Percentiles rank a stretch among this genome's conserved stretches.
Conservation (phyloP, 1,284 basidiomycete genomes). For the Cryptococcus sp. region DNA sequence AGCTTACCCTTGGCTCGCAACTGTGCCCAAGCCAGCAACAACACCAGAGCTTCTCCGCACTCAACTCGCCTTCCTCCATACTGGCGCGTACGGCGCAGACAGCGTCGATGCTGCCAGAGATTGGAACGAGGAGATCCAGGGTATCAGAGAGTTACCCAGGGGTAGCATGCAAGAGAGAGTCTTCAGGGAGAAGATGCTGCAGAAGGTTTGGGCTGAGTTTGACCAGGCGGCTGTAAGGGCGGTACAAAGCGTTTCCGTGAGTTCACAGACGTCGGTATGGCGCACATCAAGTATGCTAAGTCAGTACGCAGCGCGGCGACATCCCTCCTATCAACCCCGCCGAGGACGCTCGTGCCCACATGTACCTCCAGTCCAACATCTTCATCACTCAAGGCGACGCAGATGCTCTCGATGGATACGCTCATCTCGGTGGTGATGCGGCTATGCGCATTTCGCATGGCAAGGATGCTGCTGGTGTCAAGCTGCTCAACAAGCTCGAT, state of each 20-base stretch:
- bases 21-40: constrained; percentile 46
- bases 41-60: constrained; percentile 58
- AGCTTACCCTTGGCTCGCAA: constrained; percentile 59
- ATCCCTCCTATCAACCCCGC: constrained; percentile 61
- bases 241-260: constrained; percentile 56
- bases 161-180: constrained; percentile 57
- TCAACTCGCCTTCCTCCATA: constrained; percentile 61
- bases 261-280: constrained; percentile 7
- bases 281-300: neutral
- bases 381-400: constrained; percentile 60
- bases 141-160: constrained; percentile 59
- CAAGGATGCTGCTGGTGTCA: constrained; percentile 61
- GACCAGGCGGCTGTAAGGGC: constrained; percentile 58
- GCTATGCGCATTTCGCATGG: constrained; percentile 60
- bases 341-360: constrained; percentile 58
- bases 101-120: constrained; percentile 59
- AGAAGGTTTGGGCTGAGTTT: constrained; percentile 60
- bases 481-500: constrained; percentile 59
- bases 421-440: constrained; percentile 60
- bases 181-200: constrained; percentile 59
- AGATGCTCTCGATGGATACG: constrained; percentile 59
- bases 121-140: constrained; percentile 64
- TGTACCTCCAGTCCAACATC: constrained; percentile 62
- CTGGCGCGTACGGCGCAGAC: constrained; percentile 57
- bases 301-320: constrained; percentile 50